These are phyloP conservation scores for Coniochaeta prunicola DNA, from an alignment of 2,329 filamentous ascomycete species.

Conservation along the genomic window DNA sequence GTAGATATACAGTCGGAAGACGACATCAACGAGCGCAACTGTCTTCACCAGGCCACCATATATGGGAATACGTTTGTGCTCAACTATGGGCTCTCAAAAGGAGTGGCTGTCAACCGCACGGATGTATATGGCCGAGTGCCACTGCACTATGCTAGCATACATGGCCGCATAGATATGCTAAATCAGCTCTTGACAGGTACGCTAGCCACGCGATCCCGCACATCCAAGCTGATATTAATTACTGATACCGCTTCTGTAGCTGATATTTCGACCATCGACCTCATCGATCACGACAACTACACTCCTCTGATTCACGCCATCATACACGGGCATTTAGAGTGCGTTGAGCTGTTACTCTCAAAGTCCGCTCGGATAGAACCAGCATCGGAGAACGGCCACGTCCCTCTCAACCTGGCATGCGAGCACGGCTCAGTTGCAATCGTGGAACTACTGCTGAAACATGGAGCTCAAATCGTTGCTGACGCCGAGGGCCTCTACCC, in stretches of 20 bases:
- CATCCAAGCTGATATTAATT: background rate
- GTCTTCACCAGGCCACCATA: slow-evolving; percentile 92
- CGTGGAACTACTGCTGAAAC: slow-evolving; percentile 74
- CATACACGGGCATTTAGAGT: slow-evolving; percentile 75
- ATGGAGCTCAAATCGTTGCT: slow-evolving; percentile 75
- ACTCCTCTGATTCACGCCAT: slow-evolving; percentile 94
- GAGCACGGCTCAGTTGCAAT: slow-evolving; percentile 84
- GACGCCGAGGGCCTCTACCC: slow-evolving; percentile 95
- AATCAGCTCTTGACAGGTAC: slow-evolving; percentile 61
- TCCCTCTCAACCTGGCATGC: slow-evolving; percentile 89
- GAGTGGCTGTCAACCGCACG: slow-evolving; percentile 69
- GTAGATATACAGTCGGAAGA: slow-evolving; percentile 92
- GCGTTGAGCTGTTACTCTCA: slow-evolving; percentile 70
- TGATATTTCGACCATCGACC: slow-evolving; percentile 69
- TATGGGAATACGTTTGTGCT: slow-evolving; percentile 80
- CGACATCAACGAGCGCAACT: slow-evolving; percentile 96
- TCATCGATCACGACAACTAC: slow-evolving; percentile 94
- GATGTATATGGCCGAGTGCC: slow-evolving; percentile 94
- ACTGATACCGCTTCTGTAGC: slow-evolving; percentile 28
- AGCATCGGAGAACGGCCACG: slow-evolving; percentile 79
- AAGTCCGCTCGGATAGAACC: slow-evolving; percentile 82
- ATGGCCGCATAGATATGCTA: slow-evolving; percentile 80
- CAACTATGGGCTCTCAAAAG: slow-evolving; percentile 63
- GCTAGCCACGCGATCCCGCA: slow-evolving; percentile 6
- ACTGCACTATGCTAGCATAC: slow-evolving; percentile 93